These are phyloP conservation scores for Didymella pinodella DNA, from an alignment of 2,329 filamentous ascomycete species.

Conservation along the genomic window DNA sequence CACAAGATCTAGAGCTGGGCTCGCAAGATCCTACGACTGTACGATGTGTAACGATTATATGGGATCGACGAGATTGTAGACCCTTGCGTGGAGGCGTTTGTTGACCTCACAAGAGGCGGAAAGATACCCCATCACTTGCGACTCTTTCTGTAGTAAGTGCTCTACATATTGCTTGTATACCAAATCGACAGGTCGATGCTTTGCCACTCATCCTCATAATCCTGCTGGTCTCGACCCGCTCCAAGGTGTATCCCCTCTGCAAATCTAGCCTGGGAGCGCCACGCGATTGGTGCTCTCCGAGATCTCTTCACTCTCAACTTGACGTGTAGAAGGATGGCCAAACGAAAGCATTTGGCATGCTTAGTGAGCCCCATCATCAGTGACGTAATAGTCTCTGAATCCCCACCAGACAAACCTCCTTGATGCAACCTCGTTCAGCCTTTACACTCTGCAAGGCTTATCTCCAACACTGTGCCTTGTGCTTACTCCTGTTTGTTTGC, in stretches of 20 bases:
- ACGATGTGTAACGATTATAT: slow-evolving; percentile 2
- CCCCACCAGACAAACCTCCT: not conserved
- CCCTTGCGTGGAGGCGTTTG: slow-evolving; percentile 1
- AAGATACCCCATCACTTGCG: slow-evolving; percentile 2
- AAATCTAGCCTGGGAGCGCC: not conserved
- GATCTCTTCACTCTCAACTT: not conserved
- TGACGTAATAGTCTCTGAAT: slow-evolving; percentile 8
- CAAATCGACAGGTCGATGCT: slow-evolving; percentile 1
- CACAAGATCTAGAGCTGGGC: slow-evolving; percentile 7
- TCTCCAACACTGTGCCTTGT: not conserved
- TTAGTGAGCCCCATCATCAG: slow-evolving; percentile 5
- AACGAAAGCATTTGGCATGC: slow-evolving; percentile 4
- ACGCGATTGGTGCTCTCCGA: not conserved
- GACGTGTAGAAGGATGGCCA: not conserved
- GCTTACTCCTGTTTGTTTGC: slow-evolving; percentile 8
- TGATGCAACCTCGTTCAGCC: slow-evolving; percentile 14
- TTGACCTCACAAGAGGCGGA: not conserved
- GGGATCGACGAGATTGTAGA: slow-evolving; percentile 1
- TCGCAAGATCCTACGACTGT: not conserved
- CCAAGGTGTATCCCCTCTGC: not conserved
- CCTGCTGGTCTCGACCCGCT: not conserved
- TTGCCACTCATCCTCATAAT: not conserved
- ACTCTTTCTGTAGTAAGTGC: not conserved
- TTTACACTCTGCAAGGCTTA: slow-evolving; percentile 5
- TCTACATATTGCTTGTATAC: not conserved